Percentiles rank a stretch among this genome's conserved stretches.
Evolutionary conservation across 1,139 yeast species (phyloP).

Genomic region (Hyphopichia burtonii): DNA sequence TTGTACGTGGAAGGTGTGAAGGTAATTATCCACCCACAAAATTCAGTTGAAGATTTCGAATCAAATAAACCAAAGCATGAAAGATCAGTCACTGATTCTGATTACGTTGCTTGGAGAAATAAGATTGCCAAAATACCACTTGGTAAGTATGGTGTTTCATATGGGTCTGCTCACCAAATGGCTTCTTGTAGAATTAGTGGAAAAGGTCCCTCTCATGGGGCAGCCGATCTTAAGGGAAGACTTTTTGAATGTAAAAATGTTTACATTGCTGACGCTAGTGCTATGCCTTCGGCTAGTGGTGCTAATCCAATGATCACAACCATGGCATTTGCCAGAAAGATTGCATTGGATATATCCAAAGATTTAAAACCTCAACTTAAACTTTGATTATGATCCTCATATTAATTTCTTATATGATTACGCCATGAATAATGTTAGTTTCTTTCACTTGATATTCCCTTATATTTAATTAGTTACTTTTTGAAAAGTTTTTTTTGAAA

Average conservation of each 20-base stretch:
- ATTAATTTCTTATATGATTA: not conserved
- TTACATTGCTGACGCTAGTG: slow-evolving; percentile 57
- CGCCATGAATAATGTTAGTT: too few relatives aligned
- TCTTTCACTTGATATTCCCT: not conserved
- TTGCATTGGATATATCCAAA: slow-evolving; percentile 33
- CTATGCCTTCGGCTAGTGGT: slow-evolving; percentile 59
- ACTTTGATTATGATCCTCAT: not conserved
- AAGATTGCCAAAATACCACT: slow-evolving; percentile 26
- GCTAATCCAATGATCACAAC: slow-evolving; percentile 55
- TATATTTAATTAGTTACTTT: not conserved
- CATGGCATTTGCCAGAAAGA: slow-evolving; percentile 40
- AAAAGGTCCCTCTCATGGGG: slow-evolving; percentile 47
- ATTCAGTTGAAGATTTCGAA: slow-evolving; percentile 39
- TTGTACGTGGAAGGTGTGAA: slow-evolving; percentile 52
- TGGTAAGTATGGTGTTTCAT: slow-evolving; percentile 27
- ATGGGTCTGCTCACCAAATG: slow-evolving; percentile 66
- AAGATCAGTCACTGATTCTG: slow-evolving; percentile 43
- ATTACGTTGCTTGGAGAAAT: slow-evolving; percentile 47
- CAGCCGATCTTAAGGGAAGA: slow-evolving; percentile 49
- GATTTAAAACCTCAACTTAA: slow-evolving; percentile 24
- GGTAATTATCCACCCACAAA: slow-evolving; percentile 41
- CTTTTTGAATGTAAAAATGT: slow-evolving; percentile 54
- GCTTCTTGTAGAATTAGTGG: slow-evolving; percentile 56
- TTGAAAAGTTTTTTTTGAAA: too few relatives aligned
- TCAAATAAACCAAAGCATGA: slow-evolving; percentile 38